Evolutionary conservation across 805 yeast species (phyloP), one percentile per base, ranked within the genome.

Genomic region (Lachancea meyersii): DNA sequence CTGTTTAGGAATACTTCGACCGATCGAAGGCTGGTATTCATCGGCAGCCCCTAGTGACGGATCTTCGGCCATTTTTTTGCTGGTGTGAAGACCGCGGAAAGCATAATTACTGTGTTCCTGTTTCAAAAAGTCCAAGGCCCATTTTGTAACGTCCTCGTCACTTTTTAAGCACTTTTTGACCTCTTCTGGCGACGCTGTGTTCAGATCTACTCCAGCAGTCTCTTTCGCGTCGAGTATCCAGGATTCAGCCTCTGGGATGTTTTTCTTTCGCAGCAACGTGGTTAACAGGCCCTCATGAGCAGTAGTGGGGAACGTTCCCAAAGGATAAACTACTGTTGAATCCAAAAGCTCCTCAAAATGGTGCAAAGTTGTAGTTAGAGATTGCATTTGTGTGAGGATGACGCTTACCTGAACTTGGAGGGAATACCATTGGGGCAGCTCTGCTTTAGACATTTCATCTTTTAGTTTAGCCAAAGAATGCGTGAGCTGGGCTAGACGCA

Each of bases 321-420:
- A 68, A 1, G 98, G 98, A 55, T 77, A 91, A 1, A 80, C 89
- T 40, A 85, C 87, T 0, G 95, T 80, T 4, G 76, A 64, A 35
- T 73, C 72, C 20, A 93, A 67, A 0, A 74, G 61, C 3, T 75
- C 81, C 5, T 76, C 72, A 53, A 82, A 79, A 42, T 73, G 71
- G 31, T 80, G 77, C 19, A 93, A 58, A 1, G 86, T 80, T 5
- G 75, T 64, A 0, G 94, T 77, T n/a, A 91, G 73, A 2, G 95
- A 80, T 33, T 77, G 76, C 35, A 91, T 67, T 59, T 93, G 97
- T 13, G 95, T 84, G 24, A 89, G 61, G 7, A 87, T 75, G 21
- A 89, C 86, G 52, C 80, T 86, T 53, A 87, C 77, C 61, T 91
- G 97, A 47, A 82, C 80, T 55, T 86, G 96, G 17, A 91, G 65